phyloP scores from a whole-genome alignment of 2,329 filamentous ascomycete species.

The Pseudocercospora musae region DNA sequence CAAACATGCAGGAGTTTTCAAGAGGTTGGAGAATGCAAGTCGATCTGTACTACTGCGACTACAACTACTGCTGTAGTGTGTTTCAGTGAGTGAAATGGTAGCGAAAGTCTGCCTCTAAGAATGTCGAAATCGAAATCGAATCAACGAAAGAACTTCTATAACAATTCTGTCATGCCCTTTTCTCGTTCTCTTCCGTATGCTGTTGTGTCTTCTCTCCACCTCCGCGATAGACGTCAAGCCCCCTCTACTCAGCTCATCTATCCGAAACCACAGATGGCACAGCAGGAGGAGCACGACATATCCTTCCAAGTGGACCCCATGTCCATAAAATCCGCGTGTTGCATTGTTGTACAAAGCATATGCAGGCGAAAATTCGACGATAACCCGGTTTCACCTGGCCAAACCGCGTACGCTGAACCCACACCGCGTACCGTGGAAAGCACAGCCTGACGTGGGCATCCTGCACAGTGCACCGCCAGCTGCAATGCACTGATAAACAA shows the following conservation, averaged over 20 bases:
- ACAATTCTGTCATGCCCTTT: background rate
- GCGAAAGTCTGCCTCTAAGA: background rate
- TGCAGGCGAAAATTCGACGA: background rate
- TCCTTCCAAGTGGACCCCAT: background rate
- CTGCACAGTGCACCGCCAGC: no score
- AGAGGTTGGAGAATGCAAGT: slow-evolving; percentile 3
- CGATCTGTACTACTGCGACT: slow-evolving; percentile 6
- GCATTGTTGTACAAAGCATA: background rate
- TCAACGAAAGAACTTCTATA: background rate
- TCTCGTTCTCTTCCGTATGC: background rate
- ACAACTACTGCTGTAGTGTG: slow-evolving; percentile 2
- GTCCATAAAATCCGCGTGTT: background rate
- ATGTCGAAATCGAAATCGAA: background rate
- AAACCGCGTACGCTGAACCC: background rate
- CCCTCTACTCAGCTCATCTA: background rate
- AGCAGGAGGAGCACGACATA: background rate
- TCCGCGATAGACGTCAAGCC: background rate
- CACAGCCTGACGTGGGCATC: no score
- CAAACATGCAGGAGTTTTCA: background rate
- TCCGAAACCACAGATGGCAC: background rate
- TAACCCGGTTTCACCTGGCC: background rate
- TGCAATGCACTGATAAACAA: no score
- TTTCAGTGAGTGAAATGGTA: background rate
- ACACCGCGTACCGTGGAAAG: background rate
- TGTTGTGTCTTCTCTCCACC: background rate